These are phyloP conservation scores for Diplodia mutila DNA, from an alignment of 2,329 filamentous ascomycete genomes.

Conservation along the genomic window DNA sequence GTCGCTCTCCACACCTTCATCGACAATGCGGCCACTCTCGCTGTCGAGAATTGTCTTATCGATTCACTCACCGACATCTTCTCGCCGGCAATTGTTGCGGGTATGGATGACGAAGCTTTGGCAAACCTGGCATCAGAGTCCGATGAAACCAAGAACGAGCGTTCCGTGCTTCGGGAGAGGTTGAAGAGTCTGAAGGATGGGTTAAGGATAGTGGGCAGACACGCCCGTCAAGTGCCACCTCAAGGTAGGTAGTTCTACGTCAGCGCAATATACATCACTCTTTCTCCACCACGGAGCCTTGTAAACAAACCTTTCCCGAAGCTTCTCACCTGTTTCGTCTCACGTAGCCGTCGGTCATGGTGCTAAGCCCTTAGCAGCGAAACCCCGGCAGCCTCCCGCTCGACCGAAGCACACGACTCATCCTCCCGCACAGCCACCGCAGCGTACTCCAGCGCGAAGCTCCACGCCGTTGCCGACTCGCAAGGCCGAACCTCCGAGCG, in stretches of 20 bases:
- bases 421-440: too few relatives aligned
- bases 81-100: slow-evolving; percentile 43
- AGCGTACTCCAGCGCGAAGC: background rate
- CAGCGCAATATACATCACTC: background rate
- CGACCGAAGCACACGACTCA: background rate
- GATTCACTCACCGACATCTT: slow-evolving; percentile 44
- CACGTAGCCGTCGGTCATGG: background rate
- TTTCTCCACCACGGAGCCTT: background rate
- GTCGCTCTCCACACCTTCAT: slow-evolving; percentile 51
- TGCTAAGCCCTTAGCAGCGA: background rate
- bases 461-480: background rate
- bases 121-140: slow-evolving; percentile 34
- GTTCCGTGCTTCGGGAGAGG: background rate
- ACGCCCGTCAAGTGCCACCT: background rate
- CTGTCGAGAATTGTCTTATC: slow-evolving; percentile 49
- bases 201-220: background rate
- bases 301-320: background rate
- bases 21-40: slow-evolving; percentile 49
- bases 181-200: slow-evolving; percentile 3
- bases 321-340: background rate
- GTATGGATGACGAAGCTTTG: slow-evolving; percentile 34
- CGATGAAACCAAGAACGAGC: background rate
- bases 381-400: background rate
- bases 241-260: slow-evolving; percentile 7
- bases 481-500: background rate